Evolutionary conservation across 768 basidiomycete genomes (phyloP).

Genomic region (Austroboletus eburneus): DNA sequence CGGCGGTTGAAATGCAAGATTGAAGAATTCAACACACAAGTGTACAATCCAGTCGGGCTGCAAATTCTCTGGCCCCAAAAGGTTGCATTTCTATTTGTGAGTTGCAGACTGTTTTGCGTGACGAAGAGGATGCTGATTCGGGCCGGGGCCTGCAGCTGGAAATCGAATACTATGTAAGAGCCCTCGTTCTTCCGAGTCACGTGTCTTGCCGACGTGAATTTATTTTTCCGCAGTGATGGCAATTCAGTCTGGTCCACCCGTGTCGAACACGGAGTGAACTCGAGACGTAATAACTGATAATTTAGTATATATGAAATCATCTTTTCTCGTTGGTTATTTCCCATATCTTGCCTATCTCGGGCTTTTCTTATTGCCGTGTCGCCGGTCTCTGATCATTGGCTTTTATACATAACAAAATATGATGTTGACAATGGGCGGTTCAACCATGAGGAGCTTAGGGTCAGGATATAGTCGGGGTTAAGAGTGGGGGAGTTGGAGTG

Average conservation of each 20-base stretch:
- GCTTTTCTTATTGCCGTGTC: not conserved
- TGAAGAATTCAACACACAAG: conserved; percentile 59
- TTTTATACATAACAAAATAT: not conserved
- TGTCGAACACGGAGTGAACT: not conserved
- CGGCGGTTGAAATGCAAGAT: conserved; percentile 56
- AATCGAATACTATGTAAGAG: conserved; percentile 91
- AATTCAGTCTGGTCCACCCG: too few relatives aligned
- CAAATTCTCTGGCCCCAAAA: conserved; percentile 82
- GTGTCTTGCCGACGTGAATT: not conserved
- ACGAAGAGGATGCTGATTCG: not conserved
- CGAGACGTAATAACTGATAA: conserved; percentile 7
- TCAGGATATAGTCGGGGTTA: too few relatives aligned
- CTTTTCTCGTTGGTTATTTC: conserved; percentile 4
- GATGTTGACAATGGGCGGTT: too few relatives aligned
- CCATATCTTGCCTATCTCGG: conserved; percentile 2
- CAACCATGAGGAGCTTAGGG: too few relatives aligned
- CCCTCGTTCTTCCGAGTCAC: conserved; percentile 10
- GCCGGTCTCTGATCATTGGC: not conserved
- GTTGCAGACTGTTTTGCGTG: conserved; percentile 33
- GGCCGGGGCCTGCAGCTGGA: conserved; percentile 60
- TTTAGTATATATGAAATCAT: conserved; percentile 13
- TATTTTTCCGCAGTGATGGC: conserved; percentile 14
- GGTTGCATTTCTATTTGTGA: conserved; percentile 88
- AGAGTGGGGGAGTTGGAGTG: not conserved
- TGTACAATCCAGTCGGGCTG: conserved; percentile 85